Percentiles rank a stretch among this genome's conserved stretches.
Conservation (phyloP, 345 rosid species). For the Arabidopsis suecica region DNA sequence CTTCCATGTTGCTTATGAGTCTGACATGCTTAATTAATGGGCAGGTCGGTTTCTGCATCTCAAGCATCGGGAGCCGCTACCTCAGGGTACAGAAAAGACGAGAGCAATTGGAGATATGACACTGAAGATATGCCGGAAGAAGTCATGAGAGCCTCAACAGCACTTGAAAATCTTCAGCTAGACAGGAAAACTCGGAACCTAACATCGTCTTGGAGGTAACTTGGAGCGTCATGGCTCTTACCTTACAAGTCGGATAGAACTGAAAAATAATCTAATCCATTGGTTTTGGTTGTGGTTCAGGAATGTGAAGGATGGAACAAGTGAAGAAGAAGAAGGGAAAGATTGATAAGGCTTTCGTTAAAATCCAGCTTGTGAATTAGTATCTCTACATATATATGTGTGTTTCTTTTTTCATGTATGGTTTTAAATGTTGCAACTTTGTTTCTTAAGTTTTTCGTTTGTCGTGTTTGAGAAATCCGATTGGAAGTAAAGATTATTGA, state of each 20-base stretch:
- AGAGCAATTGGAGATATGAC: constrained; percentile 78
- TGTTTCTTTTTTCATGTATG: background rate
- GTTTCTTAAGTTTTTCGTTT: constrained; percentile 29
- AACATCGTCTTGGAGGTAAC: constrained; percentile 88
- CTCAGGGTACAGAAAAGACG: constrained; percentile 75
- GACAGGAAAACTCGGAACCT: constrained; percentile 91
- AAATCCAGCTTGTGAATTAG: constrained; percentile 31
- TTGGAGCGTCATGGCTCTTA: constrained; percentile 35
- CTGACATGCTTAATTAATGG: constrained; percentile 31
- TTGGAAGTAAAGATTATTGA: constrained; percentile 13
- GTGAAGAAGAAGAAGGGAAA: constrained; percentile 65
- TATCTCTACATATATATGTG: constrained; percentile 14
- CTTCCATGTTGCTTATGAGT: constrained; percentile 16
- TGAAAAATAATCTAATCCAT: constrained; percentile 8
- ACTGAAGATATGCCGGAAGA: constrained; percentile 70
- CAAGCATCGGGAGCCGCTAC: constrained; percentile 79
- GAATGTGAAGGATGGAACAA: constrained; percentile 76
- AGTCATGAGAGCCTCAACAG: constrained; percentile 75
- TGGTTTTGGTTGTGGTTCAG: constrained; percentile 47
- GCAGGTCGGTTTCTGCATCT: constrained; percentile 63
- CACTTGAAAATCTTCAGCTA: constrained; percentile 88
- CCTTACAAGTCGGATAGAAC: constrained; percentile 6
- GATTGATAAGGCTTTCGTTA: constrained; percentile 37
- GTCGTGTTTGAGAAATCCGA: constrained; percentile 1
- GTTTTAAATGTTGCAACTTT: constrained; percentile 28